These are phyloP conservation scores for Bryoerythrophyllum caledonicum DNA, from an alignment of 225 moss, liverwort and hornwort genomes.

Conservation along the genomic window DNA sequence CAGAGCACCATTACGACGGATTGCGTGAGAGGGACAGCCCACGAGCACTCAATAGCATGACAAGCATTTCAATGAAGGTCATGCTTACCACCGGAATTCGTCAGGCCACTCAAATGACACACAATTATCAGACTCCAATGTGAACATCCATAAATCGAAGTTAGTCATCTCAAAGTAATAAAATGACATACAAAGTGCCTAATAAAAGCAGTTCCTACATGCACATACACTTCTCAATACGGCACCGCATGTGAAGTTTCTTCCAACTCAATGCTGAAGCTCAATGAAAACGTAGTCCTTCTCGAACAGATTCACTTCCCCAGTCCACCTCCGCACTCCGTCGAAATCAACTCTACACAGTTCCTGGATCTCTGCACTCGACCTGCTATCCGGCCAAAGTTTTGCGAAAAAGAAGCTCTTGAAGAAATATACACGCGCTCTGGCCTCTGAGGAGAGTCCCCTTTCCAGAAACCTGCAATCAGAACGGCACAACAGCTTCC, in stretches of 20 bases:
- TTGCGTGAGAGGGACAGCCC: rapidly evolving
- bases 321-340: background rate
- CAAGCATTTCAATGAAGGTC: rapidly evolving
- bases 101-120: background rate
- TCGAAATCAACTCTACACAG: background rate
- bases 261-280: background rate
- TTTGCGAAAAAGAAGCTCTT: background rate
- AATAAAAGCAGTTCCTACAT: background rate
- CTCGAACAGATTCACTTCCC: background rate
- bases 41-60: rapidly evolving
- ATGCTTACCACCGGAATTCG: background rate
- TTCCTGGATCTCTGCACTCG: background rate
- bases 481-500: too few species aligned
- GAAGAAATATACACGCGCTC: background rate
- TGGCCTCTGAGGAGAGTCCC: background rate
- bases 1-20: background rate
- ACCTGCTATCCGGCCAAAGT: too few species aligned
- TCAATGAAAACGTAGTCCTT: background rate
- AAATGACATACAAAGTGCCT: too few species aligned
- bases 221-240: background rate
- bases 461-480: background rate
- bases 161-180: background rate
- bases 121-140: conserved; percentile 31
- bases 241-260: background rate
- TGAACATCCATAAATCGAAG: background rate